These are phyloP conservation scores for Boletus vermiculosoides DNA, from an alignment of 768 basidiomycete genomes.

Conservation along the genomic window DNA sequence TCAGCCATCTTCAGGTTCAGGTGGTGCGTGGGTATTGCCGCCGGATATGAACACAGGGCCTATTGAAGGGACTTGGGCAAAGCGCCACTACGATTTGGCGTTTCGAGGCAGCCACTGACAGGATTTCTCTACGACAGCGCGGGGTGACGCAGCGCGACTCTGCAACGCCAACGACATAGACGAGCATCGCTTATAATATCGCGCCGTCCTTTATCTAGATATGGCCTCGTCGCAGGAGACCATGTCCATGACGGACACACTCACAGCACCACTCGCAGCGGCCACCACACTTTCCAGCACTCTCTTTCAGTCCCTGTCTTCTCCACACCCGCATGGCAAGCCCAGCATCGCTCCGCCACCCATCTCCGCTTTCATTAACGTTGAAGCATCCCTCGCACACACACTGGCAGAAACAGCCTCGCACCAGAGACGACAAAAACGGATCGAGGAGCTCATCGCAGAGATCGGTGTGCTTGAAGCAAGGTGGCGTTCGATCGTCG, in stretches of 20 bases:
- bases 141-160: no score
- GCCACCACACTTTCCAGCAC: conserved; percentile 63
- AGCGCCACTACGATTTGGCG: no score
- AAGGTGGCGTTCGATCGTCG: conserved; percentile 67
- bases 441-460: conserved; percentile 66
- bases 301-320: conserved; percentile 72
- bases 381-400: conserved; percentile 62
- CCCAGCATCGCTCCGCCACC: conserved; percentile 43
- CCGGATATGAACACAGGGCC: no score
- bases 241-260: conserved; percentile 54
- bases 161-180: neutral
- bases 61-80: no score
- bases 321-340: conserved; percentile 42
- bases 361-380: conserved; percentile 53
- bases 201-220: neutral
- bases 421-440: conserved; percentile 75
- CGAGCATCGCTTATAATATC: neutral
- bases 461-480: conserved; percentile 69
- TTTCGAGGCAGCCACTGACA: no score
- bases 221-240: conserved; percentile 12
- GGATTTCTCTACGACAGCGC: no score
- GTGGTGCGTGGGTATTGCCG: no score
- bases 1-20: no score
- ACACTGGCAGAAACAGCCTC: conserved; percentile 63
- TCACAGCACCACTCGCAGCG: conserved; percentile 61